phyloP scores from a whole-genome alignment of 306 rosid genomes.

The Glycine latifolia region DNA sequence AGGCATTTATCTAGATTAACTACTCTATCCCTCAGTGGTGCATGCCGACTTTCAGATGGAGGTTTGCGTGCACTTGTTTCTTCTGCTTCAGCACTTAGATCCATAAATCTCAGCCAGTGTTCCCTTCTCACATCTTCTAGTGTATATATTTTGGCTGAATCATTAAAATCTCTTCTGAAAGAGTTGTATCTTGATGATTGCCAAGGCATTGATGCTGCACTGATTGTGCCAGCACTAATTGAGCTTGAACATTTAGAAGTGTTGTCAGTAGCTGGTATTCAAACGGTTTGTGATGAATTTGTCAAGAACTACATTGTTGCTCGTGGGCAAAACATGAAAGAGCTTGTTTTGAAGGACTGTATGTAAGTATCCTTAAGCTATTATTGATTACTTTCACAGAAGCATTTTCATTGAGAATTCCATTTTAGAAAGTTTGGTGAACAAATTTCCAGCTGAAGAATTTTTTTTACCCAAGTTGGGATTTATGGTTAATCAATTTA shows the following conservation, averaged over 20 bases:
- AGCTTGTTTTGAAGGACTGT: conserved; percentile 76
- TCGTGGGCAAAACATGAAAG: conserved; percentile 75
- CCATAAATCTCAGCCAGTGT: conserved; percentile 89
- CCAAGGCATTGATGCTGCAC: conserved; percentile 62
- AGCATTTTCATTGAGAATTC: conserved; percentile 5
- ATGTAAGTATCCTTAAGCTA: conserved; percentile 59
- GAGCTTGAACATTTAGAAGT: conserved; percentile 79
- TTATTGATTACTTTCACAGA: not conserved
- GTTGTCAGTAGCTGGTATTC: conserved; percentile 75
- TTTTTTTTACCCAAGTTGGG: not conserved
- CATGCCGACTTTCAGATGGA: conserved; percentile 85
- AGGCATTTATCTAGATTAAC: conserved; percentile 64
- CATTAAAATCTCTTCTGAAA: conserved; percentile 68
- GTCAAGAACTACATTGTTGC: conserved; percentile 59
- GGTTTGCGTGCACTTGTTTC: conserved; percentile 75
- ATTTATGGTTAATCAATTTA: conserved; percentile 1
- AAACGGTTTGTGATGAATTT: conserved; percentile 65
- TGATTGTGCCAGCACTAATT: conserved; percentile 65
- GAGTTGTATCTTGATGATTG: conserved; percentile 86
- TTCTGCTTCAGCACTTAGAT: conserved; percentile 74
- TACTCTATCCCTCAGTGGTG: conserved; percentile 78
- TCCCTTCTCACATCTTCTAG: conserved; percentile 81
- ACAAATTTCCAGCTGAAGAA: not conserved
- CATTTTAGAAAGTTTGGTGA: not conserved
- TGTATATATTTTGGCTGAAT: conserved; percentile 63